Percentiles rank a stretch among this genome's conserved stretches.
Evolutionary conservation across 2,329 filamentous ascomycete species (phyloP).

Genomic region (Rugonectria rugulosa): DNA sequence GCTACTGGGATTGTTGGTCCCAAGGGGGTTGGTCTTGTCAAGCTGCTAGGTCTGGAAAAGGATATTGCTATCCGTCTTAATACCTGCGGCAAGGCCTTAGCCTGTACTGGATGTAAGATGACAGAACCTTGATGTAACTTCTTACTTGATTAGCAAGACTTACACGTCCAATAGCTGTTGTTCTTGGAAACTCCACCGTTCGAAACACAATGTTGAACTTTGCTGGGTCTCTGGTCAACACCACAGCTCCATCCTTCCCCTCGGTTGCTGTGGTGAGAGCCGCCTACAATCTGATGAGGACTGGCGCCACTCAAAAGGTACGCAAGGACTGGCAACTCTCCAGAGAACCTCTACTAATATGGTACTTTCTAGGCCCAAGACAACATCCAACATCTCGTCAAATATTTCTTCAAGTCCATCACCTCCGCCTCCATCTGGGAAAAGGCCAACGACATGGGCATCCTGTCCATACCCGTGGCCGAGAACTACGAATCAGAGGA

Average conservation of each 20-base stretch:
- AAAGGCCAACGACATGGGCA: constrained; percentile 31
- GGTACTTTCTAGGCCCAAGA: constrained; percentile 22
- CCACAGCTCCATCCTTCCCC: constrained; percentile 29
- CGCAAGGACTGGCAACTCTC: background rate
- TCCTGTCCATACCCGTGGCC: constrained; percentile 39
- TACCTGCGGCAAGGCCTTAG: constrained; percentile 62
- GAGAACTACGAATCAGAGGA: constrained; percentile 37
- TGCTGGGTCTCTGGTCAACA: constrained; percentile 28
- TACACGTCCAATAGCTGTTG: constrained; percentile 21
- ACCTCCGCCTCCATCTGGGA: constrained; percentile 33
- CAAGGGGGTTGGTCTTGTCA: constrained; percentile 57
- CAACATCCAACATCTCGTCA: constrained; percentile 35
- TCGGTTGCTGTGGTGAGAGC: constrained; percentile 29
- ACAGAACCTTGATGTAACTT: no score
- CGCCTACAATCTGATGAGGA: constrained; percentile 27
- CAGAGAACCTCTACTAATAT: background rate
- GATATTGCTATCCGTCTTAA: constrained; percentile 58
- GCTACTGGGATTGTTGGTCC: constrained; percentile 58
- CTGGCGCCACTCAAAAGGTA: background rate
- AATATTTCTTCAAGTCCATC: constrained; percentile 38
- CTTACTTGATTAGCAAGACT: background rate
- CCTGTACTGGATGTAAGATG: constrained; percentile 42
- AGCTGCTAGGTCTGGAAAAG: constrained; percentile 56
- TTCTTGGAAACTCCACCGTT: constrained; percentile 30
- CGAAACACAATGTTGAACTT: constrained; percentile 31